Percentiles rank a stretch among this genome's conserved stretches.
phyloP scores from a whole-genome alignment of 768 basidiomycete species.

The Psilocybe azurescens region DNA sequence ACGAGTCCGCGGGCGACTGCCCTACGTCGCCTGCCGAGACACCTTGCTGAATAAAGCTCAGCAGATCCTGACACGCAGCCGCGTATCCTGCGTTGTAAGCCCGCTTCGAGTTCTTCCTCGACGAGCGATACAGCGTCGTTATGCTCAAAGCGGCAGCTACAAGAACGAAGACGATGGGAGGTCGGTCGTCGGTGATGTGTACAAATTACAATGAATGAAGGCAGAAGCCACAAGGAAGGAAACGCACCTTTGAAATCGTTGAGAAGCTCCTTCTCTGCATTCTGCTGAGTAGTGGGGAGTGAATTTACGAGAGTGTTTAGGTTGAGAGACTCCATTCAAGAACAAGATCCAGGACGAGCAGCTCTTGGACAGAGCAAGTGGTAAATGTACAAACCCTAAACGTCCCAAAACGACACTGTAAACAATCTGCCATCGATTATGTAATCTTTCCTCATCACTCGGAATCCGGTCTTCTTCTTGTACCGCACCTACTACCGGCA shows the following conservation, averaged over 20 bases:
- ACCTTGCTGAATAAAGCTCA: conserved; percentile 84
- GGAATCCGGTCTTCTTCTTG: not conserved
- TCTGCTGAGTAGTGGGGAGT: conserved; percentile 72
- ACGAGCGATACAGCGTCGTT: conserved; percentile 84
- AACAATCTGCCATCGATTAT: conserved; percentile 9
- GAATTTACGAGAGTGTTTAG: conserved; percentile 81
- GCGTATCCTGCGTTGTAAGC: conserved; percentile 85
- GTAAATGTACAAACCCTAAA: conserved; percentile 5
- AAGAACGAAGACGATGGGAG: not conserved
- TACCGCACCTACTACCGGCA: not conserved
- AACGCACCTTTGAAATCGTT: conserved; percentile 80
- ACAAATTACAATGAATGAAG: not conserved
- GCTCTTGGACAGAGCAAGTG: not conserved
- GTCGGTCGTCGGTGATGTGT: conserved; percentile 4
- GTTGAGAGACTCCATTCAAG: conserved; percentile 74
- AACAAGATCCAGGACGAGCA: conserved; percentile 7
- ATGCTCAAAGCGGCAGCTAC: conserved; percentile 84
- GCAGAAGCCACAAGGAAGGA: conserved; percentile 23
- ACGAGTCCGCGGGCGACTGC: conserved; percentile 36
- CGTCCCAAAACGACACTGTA: conserved; percentile 1
- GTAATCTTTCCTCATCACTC: conserved; percentile 1
- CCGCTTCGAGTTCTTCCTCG: conserved; percentile 74
- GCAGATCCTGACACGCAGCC: conserved; percentile 78
- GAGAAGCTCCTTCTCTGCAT: conserved; percentile 80
- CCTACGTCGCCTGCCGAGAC: conserved; percentile 66